Evolutionary conservation across 176 grass and related monocot species (phyloP), one percentile per base, ranked within the genome.

Genomic region (Bromus sterilis): DNA sequence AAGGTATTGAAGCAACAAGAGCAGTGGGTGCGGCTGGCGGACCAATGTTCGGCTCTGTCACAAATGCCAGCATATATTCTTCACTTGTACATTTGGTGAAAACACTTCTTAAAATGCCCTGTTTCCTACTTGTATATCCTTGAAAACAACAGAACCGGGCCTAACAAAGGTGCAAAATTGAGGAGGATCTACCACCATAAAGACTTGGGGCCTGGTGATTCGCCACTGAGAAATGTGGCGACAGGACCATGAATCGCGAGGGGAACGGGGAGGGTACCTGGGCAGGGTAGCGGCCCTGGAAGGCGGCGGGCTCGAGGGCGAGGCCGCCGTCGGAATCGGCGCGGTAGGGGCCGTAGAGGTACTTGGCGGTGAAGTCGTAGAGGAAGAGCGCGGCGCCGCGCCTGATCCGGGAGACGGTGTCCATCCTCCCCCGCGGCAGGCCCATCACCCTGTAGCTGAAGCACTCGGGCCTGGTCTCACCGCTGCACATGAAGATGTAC

Each of bases 401-500:
- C 82, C 85, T 89, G 80, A 97, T 91, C 77, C 81, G 87, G 74
- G 81, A 78, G 57, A 97, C 95, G 5, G 46, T 76, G 25, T 71
- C 83, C 66, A 91, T 80, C 82, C 51, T 82, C 42, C 83, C 83
- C 37, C 67, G 83, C 5, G 95, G 95, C 78, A 94, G 32, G 66
- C 90, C 95, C 31, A 97, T 75, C 63, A 92, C 86, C 16, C 78
- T 78, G 69, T 87, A 82, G 34, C n/a, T 80, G 70, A 78, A 98
- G 79, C 90, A 94, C 24, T 98, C 92, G 11, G 89, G 75, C 86
- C 93, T 98, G 51, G 90, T 94, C 68, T 74, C 78, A 74, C 77
- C 77, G 69, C 77, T 92, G 55, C 95, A 98, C 81, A 86, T 90
- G 63, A 97, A 97, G 80, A 98, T 98, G 90, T 83, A 91, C 65